Base-by-base conservation (phyloP, 2,329 filamentous ascomycete genomes). In the Dactylellina sp. region DNA sequence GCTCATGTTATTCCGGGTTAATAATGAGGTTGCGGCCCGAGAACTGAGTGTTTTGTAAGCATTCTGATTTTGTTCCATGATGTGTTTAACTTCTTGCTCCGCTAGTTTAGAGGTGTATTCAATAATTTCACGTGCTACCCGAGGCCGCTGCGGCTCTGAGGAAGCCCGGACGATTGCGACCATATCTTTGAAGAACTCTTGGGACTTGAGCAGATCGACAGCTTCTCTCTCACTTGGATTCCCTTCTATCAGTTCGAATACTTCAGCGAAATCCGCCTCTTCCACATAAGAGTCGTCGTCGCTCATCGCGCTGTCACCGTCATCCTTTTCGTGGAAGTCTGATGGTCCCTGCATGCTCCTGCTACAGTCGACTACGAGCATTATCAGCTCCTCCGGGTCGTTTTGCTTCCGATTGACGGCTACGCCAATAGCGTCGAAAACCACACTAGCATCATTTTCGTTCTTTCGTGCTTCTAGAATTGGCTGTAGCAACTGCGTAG, bases 401-500 rank as follows among this genome's bases (percentile, higher is more conserved):
- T 39, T 39, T 39, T 20, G 52, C 18, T 56, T 56, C 14, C 35
- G 28, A 16, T 40, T 22, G 11, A 20, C 52, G 52, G 35, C 7
- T 12, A 40, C 12, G 6, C 52, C 52, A 56, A 40, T 56, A 20
- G 52, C 52, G 16, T 81, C 80, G 49, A 82, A 82, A 1, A 80
- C 76, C 14, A 78, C 66, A 2, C 80, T 80, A 0, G 80, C 81
- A 55, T 82, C 79, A 14, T 76, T 65, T 52, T 2, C 20, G 16
- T 32, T 52, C 11, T 79, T 78, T 1, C 81, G 79, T 1, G 28
- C 52, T 28, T 77, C 52, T 4, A 82, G 75, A n/a, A 82, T 80
- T 0, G 80, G 80, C 2, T 79, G 78, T 5, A 82, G 76, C 1
- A 79, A 50, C 64, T 81, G 80, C 25, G 80, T 79, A 12, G 82